Evolutionary conservation across 1,284 basidiomycete genomes (phyloP).

Genomic region (Ceratobasidium sp.): DNA sequence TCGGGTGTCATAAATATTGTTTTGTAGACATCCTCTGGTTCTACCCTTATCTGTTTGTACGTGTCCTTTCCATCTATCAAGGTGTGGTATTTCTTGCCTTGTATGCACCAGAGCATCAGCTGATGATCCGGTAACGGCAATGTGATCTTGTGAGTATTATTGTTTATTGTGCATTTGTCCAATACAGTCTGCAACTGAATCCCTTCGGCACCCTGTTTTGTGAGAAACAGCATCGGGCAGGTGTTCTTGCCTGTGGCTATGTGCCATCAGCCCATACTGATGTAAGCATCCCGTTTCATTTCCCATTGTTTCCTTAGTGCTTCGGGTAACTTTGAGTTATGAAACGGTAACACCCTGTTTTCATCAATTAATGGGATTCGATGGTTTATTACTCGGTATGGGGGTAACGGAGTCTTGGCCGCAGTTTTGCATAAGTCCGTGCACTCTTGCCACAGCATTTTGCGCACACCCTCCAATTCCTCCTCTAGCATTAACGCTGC

Average conservation of each 20-base stretch:
- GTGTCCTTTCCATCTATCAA: conserved; percentile 49
- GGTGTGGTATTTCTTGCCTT: conserved; percentile 45
- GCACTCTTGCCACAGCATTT: conserved; percentile 45
- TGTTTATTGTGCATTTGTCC: conserved; percentile 50
- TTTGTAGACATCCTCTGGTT: conserved; percentile 47
- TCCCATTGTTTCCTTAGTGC: conserved; percentile 48
- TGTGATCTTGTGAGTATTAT: conserved; percentile 52
- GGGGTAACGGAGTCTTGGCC: conserved; percentile 48
- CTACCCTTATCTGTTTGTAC: conserved; percentile 51
- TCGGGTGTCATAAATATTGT: conserved; percentile 50
- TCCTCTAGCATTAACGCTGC: conserved; percentile 36
- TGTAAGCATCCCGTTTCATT: conserved; percentile 45
- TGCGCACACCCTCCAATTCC: conserved; percentile 32
- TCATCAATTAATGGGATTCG: conserved; percentile 53
- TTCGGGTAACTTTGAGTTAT: conserved; percentile 51
- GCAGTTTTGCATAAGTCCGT: conserved; percentile 48
- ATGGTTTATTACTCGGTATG: conserved; percentile 53
- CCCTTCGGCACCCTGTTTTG: conserved; percentile 48
- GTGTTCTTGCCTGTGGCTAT: conserved; percentile 47
- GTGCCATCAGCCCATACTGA: conserved; percentile 48
- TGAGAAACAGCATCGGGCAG: conserved; percentile 52
- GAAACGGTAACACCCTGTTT: conserved; percentile 48
- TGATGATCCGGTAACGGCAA: conserved; percentile 52
- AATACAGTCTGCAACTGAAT: conserved; percentile 49
- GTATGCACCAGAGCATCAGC: conserved; percentile 47